These are phyloP conservation scores for Aureobasidium subglaciale DNA, from an alignment of 2,329 filamentous ascomycete species.

Conservation along the genomic window DNA sequence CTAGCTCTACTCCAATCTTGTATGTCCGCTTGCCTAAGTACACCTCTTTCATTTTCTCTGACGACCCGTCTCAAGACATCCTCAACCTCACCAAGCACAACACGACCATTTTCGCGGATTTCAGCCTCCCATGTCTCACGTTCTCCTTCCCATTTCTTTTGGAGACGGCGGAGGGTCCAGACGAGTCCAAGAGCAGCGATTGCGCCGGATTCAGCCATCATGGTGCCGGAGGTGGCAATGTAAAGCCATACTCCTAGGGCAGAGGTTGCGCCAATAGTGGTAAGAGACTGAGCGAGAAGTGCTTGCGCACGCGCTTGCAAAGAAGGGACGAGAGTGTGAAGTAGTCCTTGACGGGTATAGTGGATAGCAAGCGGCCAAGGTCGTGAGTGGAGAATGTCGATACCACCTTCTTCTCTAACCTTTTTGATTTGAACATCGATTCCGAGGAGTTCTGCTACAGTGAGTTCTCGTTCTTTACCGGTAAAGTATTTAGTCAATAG, in stretches of 20 bases:
- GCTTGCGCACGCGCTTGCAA: slow-evolving; percentile 41
- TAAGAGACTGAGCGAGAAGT: slow-evolving; percentile 63
- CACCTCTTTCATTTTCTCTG: slow-evolving; percentile 35
- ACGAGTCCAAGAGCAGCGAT: slow-evolving; percentile 53
- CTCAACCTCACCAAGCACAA: slow-evolving; percentile 49
- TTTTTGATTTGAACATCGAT: slow-evolving; percentile 22
- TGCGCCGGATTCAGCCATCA: slow-evolving; percentile 51
- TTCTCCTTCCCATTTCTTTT: slow-evolving; percentile 51
- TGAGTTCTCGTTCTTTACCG: slow-evolving; percentile 2
- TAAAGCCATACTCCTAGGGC: slow-evolving; percentile 51
- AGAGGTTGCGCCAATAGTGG: slow-evolving; percentile 55
- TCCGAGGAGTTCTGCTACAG: slow-evolving; percentile 25
- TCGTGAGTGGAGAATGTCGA: slow-evolving; percentile 28
- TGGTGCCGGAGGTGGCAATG: slow-evolving; percentile 44
- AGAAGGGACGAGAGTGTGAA: slow-evolving; percentile 34
- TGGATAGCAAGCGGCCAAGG: slow-evolving; percentile 72
- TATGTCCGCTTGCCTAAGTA: slow-evolving; percentile 29
- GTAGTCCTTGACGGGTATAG: slow-evolving; percentile 51
- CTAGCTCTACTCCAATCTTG: slow-evolving; percentile 36
- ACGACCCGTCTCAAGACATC: slow-evolving; percentile 42
- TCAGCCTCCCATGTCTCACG: slow-evolving; percentile 46
- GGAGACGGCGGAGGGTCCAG: slow-evolving; percentile 50
- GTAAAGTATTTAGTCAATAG: slow-evolving; percentile 12
- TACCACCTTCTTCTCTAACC: slow-evolving; percentile 22
- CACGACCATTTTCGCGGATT: slow-evolving; percentile 50